Percentiles rank a stretch among this genome's conserved stretches.
These are phyloP conservation scores for Rossbeevera mucosa DNA, from an alignment of 768 basidiomycete genomes.

Conservation along the genomic window DNA sequence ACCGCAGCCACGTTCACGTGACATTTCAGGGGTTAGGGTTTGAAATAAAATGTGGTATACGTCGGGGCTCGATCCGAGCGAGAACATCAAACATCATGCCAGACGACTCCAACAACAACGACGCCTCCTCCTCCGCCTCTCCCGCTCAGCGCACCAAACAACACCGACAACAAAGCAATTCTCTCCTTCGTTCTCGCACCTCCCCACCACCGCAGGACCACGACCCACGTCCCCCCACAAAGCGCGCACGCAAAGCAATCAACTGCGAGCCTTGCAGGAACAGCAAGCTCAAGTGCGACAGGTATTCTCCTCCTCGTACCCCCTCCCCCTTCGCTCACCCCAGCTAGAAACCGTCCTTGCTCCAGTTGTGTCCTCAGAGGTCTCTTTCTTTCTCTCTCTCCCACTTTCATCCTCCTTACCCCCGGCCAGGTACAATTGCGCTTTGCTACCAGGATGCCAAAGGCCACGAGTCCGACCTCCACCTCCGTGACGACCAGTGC, in stretches of 20 bases:
- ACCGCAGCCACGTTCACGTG: constrained; percentile 19
- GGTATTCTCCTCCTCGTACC: constrained; percentile 39
- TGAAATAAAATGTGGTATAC: constrained; percentile 13
- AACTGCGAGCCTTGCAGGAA: constrained; percentile 87
- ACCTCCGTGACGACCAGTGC: constrained; percentile 50
- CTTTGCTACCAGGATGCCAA: constrained; percentile 75
- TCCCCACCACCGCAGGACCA: constrained; percentile 47
- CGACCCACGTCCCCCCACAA: constrained; percentile 66
- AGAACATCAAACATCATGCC: constrained; percentile 27
- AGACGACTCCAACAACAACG: constrained; percentile 25
- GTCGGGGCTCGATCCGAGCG: constrained; percentile 25
- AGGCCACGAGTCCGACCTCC: constrained; percentile 55
- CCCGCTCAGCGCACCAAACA: constrained; percentile 17
- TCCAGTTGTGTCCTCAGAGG: constrained; percentile 83
- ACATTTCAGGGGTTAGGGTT: constrained; percentile 22
- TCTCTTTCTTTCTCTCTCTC: constrained; percentile 19
- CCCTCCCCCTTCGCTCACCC: not conserved
- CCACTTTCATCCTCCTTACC: constrained; percentile 12
- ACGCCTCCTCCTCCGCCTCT: constrained; percentile 13
- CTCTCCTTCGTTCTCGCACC: constrained; percentile 45
- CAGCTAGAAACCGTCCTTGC: constrained; percentile 73
- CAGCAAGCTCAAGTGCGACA: constrained; percentile 86
- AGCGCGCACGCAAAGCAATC: constrained; percentile 81
- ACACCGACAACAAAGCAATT: constrained; percentile 9
- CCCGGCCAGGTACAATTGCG: constrained; percentile 63